These are phyloP conservation scores for Amphibolis antarctica DNA, from an alignment of 106 monocot species.

Conservation along the genomic window DNA sequence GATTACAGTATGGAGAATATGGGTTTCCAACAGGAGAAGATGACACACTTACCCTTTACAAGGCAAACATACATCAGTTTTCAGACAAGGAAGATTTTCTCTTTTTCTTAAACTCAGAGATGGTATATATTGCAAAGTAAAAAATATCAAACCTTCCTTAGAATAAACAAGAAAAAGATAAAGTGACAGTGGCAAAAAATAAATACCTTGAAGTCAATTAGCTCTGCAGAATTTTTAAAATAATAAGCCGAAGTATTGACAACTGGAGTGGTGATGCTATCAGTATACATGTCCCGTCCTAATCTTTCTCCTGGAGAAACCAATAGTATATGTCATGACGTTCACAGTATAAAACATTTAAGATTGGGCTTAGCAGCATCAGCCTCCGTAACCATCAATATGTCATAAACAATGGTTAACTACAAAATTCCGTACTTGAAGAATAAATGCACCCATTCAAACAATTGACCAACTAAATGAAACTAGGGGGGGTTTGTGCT, in stretches of 20 bases:
- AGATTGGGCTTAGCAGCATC: neutral
- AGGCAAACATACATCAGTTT: neutral
- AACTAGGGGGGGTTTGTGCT: too few species aligned
- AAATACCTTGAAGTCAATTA: conserved; percentile 58
- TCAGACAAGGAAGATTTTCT: neutral
- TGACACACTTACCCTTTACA: neutral
- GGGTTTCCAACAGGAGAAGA: neutral
- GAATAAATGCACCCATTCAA: too few species aligned
- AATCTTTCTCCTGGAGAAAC: conserved; percentile 59
- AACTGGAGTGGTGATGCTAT: conserved; percentile 84
- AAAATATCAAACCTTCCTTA: neutral
- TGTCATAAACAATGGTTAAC: too few species aligned
- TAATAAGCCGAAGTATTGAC: conserved; percentile 91
- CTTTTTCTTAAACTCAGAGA: neutral
- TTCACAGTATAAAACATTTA: neutral
- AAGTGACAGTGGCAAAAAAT: conserved; percentile 7
- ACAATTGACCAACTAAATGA: too few species aligned
- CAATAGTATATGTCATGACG: neutral
- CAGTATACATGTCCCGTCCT: conserved; percentile 57
- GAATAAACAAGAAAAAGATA: neutral
- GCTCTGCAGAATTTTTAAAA: conserved; percentile 74
- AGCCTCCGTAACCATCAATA: too few species aligned
- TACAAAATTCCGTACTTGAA: too few species aligned
- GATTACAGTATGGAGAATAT: neutral
- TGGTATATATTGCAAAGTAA: neutral